Percentiles rank a stretch among this genome's conserved stretches.
Evolutionary conservation across 2,329 filamentous ascomycete genomes (phyloP).

Genomic region (Fragosphaeria purpurea): DNA sequence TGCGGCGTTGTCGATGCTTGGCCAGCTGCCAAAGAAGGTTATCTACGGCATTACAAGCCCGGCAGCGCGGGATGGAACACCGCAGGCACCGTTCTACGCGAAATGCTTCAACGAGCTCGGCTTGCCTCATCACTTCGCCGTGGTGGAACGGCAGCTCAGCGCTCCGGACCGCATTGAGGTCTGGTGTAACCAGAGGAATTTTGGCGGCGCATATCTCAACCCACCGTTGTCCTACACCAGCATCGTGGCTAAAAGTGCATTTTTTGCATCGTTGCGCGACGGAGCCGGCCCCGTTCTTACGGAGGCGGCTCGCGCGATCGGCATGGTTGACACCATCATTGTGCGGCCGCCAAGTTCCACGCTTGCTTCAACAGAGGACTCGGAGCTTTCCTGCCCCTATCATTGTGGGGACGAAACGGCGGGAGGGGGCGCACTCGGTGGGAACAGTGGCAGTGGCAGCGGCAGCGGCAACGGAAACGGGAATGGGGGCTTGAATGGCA

Average conservation of each 20-base stretch:
- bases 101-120: conserved; percentile 75
- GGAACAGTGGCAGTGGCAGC: too few relatives aligned
- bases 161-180: conserved; percentile 58
- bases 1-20: conserved; percentile 64
- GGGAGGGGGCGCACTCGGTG: background rate
- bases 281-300: conserved; percentile 51
- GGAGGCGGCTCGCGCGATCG: conserved; percentile 68
- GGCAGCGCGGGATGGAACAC: conserved; percentile 50
- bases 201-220: conserved; percentile 74
- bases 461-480: background rate
- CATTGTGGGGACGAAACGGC: conserved; percentile 22
- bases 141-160: conserved; percentile 60
- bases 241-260: conserved; percentile 44
- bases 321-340: conserved; percentile 73
- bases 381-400: conserved; percentile 38
- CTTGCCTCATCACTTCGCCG: conserved; percentile 71
- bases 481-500: background rate
- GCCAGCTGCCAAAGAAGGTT: conserved; percentile 67
- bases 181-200: conserved; percentile 62
- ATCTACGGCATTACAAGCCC: conserved; percentile 72
- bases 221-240: conserved; percentile 55
- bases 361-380: conserved; percentile 34
- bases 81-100: conserved; percentile 76
- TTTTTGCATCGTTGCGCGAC: conserved; percentile 40
- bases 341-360: conserved; percentile 31